phyloP scores from a whole-genome alignment of 179 eudicot species.

The Pouteria campechiana region DNA sequence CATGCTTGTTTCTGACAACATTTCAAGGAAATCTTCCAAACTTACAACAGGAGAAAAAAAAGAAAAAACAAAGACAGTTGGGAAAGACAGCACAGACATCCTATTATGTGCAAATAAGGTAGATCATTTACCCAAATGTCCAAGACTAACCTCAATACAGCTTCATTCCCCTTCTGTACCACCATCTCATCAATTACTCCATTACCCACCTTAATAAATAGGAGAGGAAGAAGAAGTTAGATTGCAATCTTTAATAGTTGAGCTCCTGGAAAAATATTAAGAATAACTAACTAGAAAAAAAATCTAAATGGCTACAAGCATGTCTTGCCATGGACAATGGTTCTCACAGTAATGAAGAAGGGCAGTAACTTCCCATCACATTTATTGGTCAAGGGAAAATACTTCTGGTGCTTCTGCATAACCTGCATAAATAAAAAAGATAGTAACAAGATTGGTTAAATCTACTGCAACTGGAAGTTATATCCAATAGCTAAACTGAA shows the following conservation, averaged over 20 bases:
- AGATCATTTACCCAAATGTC: neutral
- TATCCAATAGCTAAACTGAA: too few relatives aligned
- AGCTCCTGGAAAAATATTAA: too few relatives aligned
- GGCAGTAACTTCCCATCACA: slow-evolving; percentile 69
- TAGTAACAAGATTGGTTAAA: neutral
- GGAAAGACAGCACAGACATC: too few relatives aligned
- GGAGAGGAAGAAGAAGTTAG: too few relatives aligned
- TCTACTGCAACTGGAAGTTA: neutral
- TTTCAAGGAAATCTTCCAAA: too few relatives aligned
- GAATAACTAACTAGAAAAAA: too few relatives aligned
- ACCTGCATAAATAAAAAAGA: slow-evolving; percentile 40
- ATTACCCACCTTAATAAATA: slow-evolving; percentile 69
- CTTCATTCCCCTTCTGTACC: slow-evolving; percentile 95
- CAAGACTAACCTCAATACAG: slow-evolving; percentile 70
- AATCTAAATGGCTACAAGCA: too few relatives aligned
- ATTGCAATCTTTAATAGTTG: too few relatives aligned
- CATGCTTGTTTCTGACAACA: too few relatives aligned
- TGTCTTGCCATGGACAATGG: too few relatives aligned
- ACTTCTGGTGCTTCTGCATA: slow-evolving; percentile 99
- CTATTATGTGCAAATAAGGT: neutral
- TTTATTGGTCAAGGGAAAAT: slow-evolving; percentile 69
- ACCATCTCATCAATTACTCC: slow-evolving; percentile 67
- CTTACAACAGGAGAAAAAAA: too few relatives aligned
- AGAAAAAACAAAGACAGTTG: too few relatives aligned
- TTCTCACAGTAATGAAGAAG: slow-evolving; percentile 82